A percentile compares a stretch with the other conserved stretches of the same genome.
These are phyloP conservation scores for Solanum dulcamara DNA, from an alignment of 257 asterid species.

Conservation along the genomic window DNA sequence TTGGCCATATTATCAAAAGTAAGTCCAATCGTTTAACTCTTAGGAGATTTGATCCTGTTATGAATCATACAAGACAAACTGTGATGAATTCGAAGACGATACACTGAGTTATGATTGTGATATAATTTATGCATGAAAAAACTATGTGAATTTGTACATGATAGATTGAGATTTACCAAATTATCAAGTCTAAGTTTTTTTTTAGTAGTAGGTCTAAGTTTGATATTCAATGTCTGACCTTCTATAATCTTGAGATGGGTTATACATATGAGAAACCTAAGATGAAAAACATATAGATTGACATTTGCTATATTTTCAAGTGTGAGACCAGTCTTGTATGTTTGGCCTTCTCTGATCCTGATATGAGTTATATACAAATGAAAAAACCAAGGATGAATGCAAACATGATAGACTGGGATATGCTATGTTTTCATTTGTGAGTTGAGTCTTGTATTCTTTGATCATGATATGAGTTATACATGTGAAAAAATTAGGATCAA, in stretches of 20 bases:
- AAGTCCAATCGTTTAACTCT: background rate
- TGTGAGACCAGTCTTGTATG: background rate
- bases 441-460: background rate
- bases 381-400: background rate
- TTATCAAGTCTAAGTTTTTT: background rate
- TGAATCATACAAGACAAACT: background rate
- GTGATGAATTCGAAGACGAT: background rate
- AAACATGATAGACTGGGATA: background rate
- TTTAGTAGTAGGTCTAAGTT: no score
- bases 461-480: background rate
- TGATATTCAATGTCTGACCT: background rate
- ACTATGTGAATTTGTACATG: background rate
- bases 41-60: background rate
- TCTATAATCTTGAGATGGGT: background rate
- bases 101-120: background rate
- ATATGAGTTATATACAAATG: background rate
- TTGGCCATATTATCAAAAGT: background rate
- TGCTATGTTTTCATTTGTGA: no score
- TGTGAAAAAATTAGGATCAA: no score
- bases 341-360: background rate
- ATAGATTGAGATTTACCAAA: background rate
- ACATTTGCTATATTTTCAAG: background rate
- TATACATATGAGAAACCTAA: background rate
- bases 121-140: background rate
- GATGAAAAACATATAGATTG: background rate